phyloP scores from a whole-genome alignment of 106 monocot species.

The Iris macrosiphon region DNA sequence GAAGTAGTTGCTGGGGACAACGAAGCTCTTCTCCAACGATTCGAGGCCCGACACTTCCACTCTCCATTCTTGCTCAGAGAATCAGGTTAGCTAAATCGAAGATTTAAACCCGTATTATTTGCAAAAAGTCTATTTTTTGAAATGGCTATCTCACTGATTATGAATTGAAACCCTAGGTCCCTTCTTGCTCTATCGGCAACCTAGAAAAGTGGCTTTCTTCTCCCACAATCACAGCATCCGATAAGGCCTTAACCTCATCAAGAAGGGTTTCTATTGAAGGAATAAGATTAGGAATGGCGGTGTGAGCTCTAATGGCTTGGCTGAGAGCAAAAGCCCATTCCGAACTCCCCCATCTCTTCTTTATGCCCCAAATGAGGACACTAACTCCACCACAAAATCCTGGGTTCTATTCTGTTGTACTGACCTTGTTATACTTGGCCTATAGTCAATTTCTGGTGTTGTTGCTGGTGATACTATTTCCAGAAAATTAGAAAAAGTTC shows the following conservation, averaged over 20 bases:
- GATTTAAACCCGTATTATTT: neutral
- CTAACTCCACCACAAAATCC: too few species aligned
- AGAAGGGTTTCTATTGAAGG: constrained; percentile 11
- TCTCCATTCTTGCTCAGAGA: constrained; percentile 43
- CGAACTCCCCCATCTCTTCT: constrained; percentile 72
- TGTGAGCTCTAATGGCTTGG: constrained; percentile 6
- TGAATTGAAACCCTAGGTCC: constrained; percentile 21
- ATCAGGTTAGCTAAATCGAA: constrained; percentile 21
- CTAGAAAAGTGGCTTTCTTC: constrained; percentile 39
- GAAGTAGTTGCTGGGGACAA: constrained; percentile 30
- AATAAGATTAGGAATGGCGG: neutral
- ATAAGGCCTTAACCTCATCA: constrained; percentile 11
- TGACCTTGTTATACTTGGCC: too few species aligned
- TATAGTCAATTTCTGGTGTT: too few species aligned
- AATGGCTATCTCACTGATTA: neutral
- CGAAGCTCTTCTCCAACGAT: constrained; percentile 8
- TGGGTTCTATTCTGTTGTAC: too few species aligned
- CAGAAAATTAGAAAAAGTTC: too few species aligned
- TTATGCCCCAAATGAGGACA: constrained; percentile 49
- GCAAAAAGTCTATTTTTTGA: too few species aligned
- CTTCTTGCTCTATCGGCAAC: constrained; percentile 22
- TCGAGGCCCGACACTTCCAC: constrained; percentile 16
- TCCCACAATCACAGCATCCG: constrained; percentile 5
- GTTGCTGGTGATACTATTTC: too few species aligned
- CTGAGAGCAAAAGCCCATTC: constrained; percentile 43